Evolutionary conservation across 2,329 filamentous ascomycete species (phyloP), one percentile per base, ranked within the genome.

Genomic region (Calonectria pseudoreteaudii): DNA sequence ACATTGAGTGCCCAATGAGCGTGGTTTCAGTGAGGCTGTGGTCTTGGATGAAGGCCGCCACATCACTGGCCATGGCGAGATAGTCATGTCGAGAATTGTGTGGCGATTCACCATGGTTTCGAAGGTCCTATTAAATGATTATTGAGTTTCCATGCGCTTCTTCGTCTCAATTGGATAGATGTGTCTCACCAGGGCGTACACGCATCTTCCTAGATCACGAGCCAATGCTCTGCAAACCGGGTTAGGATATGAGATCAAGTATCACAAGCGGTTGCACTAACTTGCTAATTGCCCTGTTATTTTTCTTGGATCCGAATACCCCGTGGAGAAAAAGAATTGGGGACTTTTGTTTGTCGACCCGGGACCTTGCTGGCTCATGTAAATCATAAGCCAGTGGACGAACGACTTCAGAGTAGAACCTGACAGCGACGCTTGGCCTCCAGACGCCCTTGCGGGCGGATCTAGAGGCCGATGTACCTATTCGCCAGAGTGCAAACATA

Each of bases 201-300:
- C 91, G 72, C 93, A 92, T 71, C 95, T 91, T 71, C 93, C 92
- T 74, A 98, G 87, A 81, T 98, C 94, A 81, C 94, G 92, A 50
- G 95, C 94, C 66, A 98, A 87, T 47, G 91, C 92, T 87, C 95
- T 97, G 78, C 49, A 52, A 14, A 28, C 28, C 77, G 30, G 76
- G 58, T 53, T 20, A 50, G 16, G 26, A 9, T 26, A 49, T 5
- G 10, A 1, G 3, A 18, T 16, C 16, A 4, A 7, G 13, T 13
- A 0, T 2, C 38, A 41, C 14, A 28, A 18, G 13, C 1, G 11
- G 44, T 41, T 53, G 56, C 64, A 86, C 93, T 84, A 88, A 98
- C 96, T 95, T 98, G 93, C 95, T 97, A 76, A 98, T 97, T 81
- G 91, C 94, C 84, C 96, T 90, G 83, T 98, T 98, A 83, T 98